Evolutionary conservation across 139 green algal species (phyloP).

Genomic region (Chlorella sp.): DNA sequence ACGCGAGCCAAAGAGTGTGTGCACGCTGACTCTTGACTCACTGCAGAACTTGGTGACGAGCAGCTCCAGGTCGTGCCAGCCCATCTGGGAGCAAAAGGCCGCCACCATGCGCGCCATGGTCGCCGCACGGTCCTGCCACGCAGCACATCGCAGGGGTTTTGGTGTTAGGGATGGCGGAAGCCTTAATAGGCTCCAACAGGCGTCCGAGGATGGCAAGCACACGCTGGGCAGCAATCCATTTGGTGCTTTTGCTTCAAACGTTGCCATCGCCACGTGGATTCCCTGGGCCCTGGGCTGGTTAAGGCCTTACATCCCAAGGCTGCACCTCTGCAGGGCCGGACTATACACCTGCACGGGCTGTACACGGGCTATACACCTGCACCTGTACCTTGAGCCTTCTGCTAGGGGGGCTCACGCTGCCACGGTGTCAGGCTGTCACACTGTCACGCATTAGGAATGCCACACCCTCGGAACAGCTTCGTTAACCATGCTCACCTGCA

Average conservation of each 20-base stretch:
- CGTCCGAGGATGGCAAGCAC: background rate
- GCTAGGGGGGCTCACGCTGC: background rate
- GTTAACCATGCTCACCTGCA: background rate
- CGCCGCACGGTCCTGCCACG: slow-evolving; percentile 3
- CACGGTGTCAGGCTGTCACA: background rate
- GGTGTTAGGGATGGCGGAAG: no score
- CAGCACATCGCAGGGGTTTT: background rate
- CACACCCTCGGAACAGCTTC: background rate
- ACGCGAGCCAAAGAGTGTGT: no score
- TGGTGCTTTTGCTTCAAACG: background rate
- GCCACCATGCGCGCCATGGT: slow-evolving; percentile 63
- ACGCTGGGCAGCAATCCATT: background rate
- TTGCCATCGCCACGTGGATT: background rate
- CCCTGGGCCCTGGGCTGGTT: background rate
- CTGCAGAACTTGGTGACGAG: slow-evolving; percentile 73
- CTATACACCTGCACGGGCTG: no score
- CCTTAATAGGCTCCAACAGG: background rate
- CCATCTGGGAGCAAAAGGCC: slow-evolving; percentile 74
- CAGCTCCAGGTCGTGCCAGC: slow-evolving; percentile 62
- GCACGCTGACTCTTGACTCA: slow-evolving; percentile 10
- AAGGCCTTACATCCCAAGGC: no score
- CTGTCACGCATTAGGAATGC: background rate
- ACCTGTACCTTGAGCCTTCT: no score
- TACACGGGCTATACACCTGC: no score
- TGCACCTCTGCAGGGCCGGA: no score